Evolutionary conservation across 176 grass and related monocot genomes (phyloP), one percentile per base, ranked within the genome.

Genomic region (Coix lacrymajobi): DNA sequence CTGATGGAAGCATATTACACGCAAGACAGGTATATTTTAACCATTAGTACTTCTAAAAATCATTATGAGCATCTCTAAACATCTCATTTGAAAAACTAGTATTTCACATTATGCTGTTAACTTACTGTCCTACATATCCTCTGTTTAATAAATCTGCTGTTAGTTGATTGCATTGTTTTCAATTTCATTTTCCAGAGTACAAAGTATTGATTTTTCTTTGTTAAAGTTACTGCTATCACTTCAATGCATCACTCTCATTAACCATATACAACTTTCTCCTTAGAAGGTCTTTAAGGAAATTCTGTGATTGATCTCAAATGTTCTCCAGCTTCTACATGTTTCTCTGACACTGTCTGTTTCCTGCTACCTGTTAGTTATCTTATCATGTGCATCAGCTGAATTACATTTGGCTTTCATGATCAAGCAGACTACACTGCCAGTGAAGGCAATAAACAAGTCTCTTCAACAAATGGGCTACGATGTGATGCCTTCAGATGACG

Each of bases 391-490:
- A 22, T 66, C 33, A 45, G 19, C 77, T 81, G 7, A 84, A 78
- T 13, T 7, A 49, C 31, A 8, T 39, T 25, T 52, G 51, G 29
- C 15, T 75, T 77, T 51, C 28, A 11, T 74, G 64, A 24, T 36
- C 49, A 65, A 71, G 56, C 73, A 96, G 93, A 88, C 93, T 84
- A 88, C 84, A 12, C 34, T 96, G 20, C 93, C 88, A 3, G 88
- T 91, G 74, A 72, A 58, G 49, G 86, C 91, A 57, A 67, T 96
- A 85, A 81, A 39, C 14, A 96, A 74, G 67, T 73, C 83, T 64
- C 79, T 96, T 12, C 69, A 51, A 38, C 83, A 89, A 29, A 92
- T 89, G 86, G 93, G 90, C 13, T 92, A 91, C 43, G 88, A 96
- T 52, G 93, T 92, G 58, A 63, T 43, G 14, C 83, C 67, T 81